Base-by-base conservation (phyloP, 768 basidiomycete species). In the Mycena capillaripes region DNA sequence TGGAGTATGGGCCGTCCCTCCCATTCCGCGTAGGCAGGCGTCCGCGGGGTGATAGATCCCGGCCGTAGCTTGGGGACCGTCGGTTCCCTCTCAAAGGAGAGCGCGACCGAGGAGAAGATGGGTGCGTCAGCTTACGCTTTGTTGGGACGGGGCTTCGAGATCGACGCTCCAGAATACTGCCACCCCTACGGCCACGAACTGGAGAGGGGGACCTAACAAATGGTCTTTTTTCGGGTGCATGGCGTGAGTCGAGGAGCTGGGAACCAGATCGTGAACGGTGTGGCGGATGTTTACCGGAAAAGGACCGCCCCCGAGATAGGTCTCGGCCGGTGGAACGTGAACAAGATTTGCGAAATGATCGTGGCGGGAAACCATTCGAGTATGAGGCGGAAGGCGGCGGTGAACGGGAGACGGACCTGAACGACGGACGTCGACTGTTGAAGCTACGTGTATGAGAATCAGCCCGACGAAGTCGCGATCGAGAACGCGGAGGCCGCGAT, bases 201-300 rank as follows among this genome's bases (percentile, higher is more conserved):
- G 68, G 65, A 27, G 69, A 66, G 11, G 68, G 72, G 11, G 72
- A 73, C 27, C 72, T 29, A 19, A 65, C 64, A 42, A 60, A 69
- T 34, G 58, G 56, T 7, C 73, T 59, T 34, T 70, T 74, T 30
- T 59, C 58, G 25, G 30, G 21, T 10, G 55, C 27, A 36, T 64
- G 17, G 7, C 66, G 73, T 2, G 70, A 69, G n/a, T 71, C 68
- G 48, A 71, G 32, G 21, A 7, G 21, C 23, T 62, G 62, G 29
- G 69, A 70, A 16, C 42, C 56, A 19, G 69, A 70, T 11, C 62
- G 62, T 4, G 64, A 40, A n/a, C 7, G 52, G 32, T 53, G 12
- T 38, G 44, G 69, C 2, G 55, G 53, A 1, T 4, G 48, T 7
- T 19, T 36, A n/a, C 29, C 53, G 30, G 65, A 66, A 23, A 65